phyloP scores from a whole-genome alignment of 345 rosid species.

The Orychophragmus violaceus region DNA sequence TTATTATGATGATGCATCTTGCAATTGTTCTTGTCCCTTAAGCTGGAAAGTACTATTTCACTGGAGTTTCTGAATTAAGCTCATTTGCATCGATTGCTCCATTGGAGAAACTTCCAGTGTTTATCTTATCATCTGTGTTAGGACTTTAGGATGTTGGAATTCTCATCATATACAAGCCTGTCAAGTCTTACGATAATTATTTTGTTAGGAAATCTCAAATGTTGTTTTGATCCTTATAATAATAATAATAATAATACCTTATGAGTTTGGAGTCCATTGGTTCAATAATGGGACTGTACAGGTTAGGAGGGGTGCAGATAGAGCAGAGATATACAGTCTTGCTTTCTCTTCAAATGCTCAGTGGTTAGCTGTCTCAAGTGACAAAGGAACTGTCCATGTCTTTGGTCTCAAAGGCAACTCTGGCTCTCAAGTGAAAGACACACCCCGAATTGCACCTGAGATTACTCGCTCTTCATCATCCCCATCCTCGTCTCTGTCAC shows the following conservation, averaged over 20 bases:
- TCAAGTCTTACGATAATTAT: not conserved
- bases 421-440: not conserved
- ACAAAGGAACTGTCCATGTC: not conserved
- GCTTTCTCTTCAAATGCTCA: not conserved
- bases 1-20: not conserved
- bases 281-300: not conserved
- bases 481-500: not conserved
- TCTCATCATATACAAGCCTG: not conserved
- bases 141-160: not conserved
- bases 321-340: not conserved
- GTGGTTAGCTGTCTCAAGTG: not conserved
- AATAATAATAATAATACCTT: not conserved
- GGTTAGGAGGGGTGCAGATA: not conserved
- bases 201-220: not conserved
- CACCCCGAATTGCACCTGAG: not conserved
- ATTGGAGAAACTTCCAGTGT: not conserved
- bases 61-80: not conserved
- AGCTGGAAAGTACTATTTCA: not conserved
- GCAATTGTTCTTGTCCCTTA: not conserved
- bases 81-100: not conserved
- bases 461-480: not conserved
- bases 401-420: not conserved
- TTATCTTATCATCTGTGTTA: not conserved
- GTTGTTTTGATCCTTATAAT: not conserved
- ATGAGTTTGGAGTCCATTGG: not conserved